phyloP scores from a whole-genome alignment of 495 filamentous ascomycete species.

The Coniosporium apollinis region DNA sequence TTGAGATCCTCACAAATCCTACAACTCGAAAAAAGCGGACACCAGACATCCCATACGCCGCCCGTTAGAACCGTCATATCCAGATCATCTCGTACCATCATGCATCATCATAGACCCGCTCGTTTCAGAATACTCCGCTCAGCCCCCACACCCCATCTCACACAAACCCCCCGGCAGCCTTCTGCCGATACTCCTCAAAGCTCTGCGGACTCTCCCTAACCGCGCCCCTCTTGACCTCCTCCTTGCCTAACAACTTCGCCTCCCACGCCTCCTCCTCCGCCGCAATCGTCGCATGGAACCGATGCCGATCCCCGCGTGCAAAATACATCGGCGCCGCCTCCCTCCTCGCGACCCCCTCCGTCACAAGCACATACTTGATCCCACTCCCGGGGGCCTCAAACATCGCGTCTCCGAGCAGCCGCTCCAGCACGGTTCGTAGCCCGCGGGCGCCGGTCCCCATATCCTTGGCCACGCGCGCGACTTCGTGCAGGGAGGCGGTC shows the following conservation, averaged over 20 bases:
- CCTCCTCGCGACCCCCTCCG: conserved; percentile 49
- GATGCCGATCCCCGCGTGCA: conserved; percentile 39
- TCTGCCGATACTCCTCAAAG: conserved; percentile 40
- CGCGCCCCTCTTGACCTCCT: conserved; percentile 7
- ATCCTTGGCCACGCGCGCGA: conserved; percentile 52
- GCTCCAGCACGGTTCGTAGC: conserved; percentile 76
- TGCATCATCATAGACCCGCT: neutral
- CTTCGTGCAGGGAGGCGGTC: conserved; percentile 53
- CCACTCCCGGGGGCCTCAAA: conserved; percentile 62
- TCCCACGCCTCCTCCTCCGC: conserved; percentile 51
- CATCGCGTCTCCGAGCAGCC: conserved; percentile 73
- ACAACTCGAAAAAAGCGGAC: no score
- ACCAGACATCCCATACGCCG: no score
- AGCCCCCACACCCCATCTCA: conserved; percentile 1
- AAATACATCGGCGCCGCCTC: conserved; percentile 45
- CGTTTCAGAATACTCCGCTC: no score
- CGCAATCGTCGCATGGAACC: conserved; percentile 40
- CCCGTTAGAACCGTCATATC: no score
- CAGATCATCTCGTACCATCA: neutral
- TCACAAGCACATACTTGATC: conserved; percentile 50
- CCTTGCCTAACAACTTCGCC: conserved; percentile 20
- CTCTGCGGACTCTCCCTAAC: conserved; percentile 13
- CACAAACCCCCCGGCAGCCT: conserved; percentile 14
- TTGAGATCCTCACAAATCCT: no score
- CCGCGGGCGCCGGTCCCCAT: conserved; percentile 84